phyloP scores from a whole-genome alignment of 371 early-diverging fungal genomes.

The Mucor sp. region DNA sequence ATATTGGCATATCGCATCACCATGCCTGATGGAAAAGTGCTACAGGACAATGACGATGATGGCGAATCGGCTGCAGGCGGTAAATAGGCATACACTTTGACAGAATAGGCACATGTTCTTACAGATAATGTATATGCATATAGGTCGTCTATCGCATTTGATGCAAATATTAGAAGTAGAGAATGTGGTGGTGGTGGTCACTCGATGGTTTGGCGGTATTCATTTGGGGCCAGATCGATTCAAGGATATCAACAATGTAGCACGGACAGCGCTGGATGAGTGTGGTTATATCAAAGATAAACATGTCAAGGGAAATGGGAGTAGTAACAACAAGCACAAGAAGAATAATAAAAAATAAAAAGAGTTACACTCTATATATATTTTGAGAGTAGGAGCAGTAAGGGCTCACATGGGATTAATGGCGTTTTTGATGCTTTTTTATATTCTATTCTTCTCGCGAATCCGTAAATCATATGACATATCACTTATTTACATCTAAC shows the following conservation, averaged over 20 bases:
- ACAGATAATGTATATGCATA: neutral
- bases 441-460: no score
- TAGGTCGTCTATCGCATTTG: conserved; percentile 73
- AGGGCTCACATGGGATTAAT: no score
- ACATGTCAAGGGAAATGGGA: conserved; percentile 6
- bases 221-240: conserved; percentile 86
- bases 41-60: conserved; percentile 82
- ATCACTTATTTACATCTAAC: no score
- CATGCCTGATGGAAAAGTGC: conserved; percentile 52
- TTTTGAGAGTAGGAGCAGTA: neutral
- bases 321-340: conserved; percentile 13
- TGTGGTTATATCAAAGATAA: conserved; percentile 58
- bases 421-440: no score
- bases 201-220: conserved; percentile 92
- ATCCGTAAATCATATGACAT: no score
- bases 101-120: no score
- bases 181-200: conserved; percentile 84
- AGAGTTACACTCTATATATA: neutral
- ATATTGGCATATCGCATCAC: conserved; percentile 87
- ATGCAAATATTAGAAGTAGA: conserved; percentile 73
- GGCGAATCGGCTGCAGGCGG: conserved; percentile 84
- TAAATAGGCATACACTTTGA: conserved; percentile 18
- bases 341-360: conserved; percentile 1
- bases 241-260: conserved; percentile 88
- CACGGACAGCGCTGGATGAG: conserved; percentile 68